Evolutionary conservation across 805 yeast genomes (phyloP), one percentile per base, ranked within the genome.

Genomic region (Candida bentonensis): DNA sequence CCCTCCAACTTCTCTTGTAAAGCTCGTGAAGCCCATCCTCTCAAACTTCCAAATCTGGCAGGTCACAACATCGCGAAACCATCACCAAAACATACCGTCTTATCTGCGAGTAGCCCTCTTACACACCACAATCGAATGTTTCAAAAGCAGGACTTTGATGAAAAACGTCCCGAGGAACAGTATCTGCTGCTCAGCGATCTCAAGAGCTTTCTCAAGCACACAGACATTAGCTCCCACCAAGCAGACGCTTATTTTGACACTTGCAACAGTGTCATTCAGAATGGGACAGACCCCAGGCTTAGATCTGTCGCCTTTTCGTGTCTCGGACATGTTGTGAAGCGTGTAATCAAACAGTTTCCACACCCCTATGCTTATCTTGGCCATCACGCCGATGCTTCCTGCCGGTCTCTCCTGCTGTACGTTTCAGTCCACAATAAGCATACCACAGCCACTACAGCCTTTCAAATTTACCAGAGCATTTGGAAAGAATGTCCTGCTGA

Each of bases 401-500:
- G 36, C n/a, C 11, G 11, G 20, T 9, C 36, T 9, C 36, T 30
- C 7, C 36, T 30, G 7, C 13, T 30, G 11, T 30, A 30, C n/a
- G 17, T 17, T 13, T 13, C 20, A 5, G 7, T 13, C n/a, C 17
- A 30, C 17, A 15, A n/a, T 9, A 30, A 30, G 17, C 17, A 30
- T 30, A 5, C 30, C 13, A 20, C 13, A 40, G 43, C 40, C 20
- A 39, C 40, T 15, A 48, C 48, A 4, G 58, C 57, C 3, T 30
- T 40, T 1, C 39, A 23, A 2, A 58, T 60, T 45, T 46, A 65
- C 9, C 50, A 53, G 13, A 69, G 64, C 40, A 53, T 60, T 45
- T 68, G 70, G 70, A 49, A 63, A 20, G 61, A 61, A 13, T 51
- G 63, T 42, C 63, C 67, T 9, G 27, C 46, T 7, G 58, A 59